Base-by-base conservation (phyloP, 805 yeast species). In the Brettanomyces bruxellensis region DNA sequence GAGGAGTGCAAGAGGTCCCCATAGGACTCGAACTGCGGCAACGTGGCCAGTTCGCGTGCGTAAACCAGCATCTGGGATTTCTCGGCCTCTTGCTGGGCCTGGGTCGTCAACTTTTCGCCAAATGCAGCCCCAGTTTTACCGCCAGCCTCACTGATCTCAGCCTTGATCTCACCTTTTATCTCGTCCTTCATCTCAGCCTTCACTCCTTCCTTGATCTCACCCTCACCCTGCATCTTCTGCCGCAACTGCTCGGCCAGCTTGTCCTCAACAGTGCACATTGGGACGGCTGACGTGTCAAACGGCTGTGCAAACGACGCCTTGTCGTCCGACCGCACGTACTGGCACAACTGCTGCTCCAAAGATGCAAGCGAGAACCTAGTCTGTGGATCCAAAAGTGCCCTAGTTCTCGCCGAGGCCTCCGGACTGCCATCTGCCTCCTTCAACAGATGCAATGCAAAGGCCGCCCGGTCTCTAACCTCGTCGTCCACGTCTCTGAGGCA, bases 401-500 rank as follows among this genome's bases (percentile, higher is more conserved):
- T 68, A 25, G 73, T 69, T 22, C 65, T 64, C 44, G 64, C 62
- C 38, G 64, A 53, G 25, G 68, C 67, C 12, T 9, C 11, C 5
- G 40, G 22, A n/a, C 22, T 14, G n/a, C 6, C 12, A 4, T 32
- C 34, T 4, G 34, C 39, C 8, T 6, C n/a, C 24, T 34, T 61
- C 32, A 86, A 75, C 50, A 89, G 78, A 52, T 79, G 75, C 59
- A 91, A 73, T 2, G 95, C 83, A 55, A 91, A 71, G 3, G 95
- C 85, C 8, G 99, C 97, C 64, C 99, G 82, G 64, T 91, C 99
- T 72, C 99, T 87, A 34, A 93, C 99, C 68, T 91, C 99, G 66
- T 91, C 99, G 64, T 91, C 96, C 40, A 73, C 77, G 65, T 91
- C 99, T 53, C 78, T 85, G 53, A 89, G 76, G 55, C 95, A 88